Evolutionary conservation across 148 eudicot species (phyloP), one percentile per base, ranked within the genome.

Genomic region (Rhododendron henanense): DNA sequence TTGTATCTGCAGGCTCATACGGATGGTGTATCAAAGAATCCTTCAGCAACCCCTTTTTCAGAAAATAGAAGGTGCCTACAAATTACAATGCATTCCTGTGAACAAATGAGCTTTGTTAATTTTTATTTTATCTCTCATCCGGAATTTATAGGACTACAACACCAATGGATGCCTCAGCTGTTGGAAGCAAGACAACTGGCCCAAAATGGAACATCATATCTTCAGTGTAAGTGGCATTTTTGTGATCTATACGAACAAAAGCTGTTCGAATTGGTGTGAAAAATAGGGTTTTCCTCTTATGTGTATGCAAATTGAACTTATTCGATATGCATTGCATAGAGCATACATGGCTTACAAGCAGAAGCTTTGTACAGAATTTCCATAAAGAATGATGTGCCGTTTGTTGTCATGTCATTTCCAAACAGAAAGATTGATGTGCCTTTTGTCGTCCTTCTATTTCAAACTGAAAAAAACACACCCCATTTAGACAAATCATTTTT

Each of bases 191-290:
- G 87, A 85, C 91, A 83, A 79, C 86, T n/a, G 91, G 89, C 78
- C 89, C 91, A 37, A 92, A 86, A 85, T 90, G 94, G 92, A 89
- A 89, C 84, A 87, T 92, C 55, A 81, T 92, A 41, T 89, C 92
- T 61, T 76, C 91, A 28, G 90, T 90, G 94, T 92, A 87, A 90
- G 93, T 84, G 45, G 74, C 33, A 9, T 67, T 47, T 63, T 83
- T 47, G 37, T 23, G 82, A 77, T 35, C 51, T 82, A 57, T 1
- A 71, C 15, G 13, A 18, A 7, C 19, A 3, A 8, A 28, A 80
- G 23, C 6, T 50, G 19, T 79, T 16, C 28, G 11, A 2, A 6
- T 53, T 33, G 39, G 65, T 31, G 2, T 31, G 67, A 18, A 71
- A 71, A 28, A 13, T 28, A 11, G 14, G 76, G 76, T 71, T 65